Evolutionary conservation across 192 early-diverging fungal species (phyloP).

Genomic region (Umbelopsis ramanniana): DNA sequence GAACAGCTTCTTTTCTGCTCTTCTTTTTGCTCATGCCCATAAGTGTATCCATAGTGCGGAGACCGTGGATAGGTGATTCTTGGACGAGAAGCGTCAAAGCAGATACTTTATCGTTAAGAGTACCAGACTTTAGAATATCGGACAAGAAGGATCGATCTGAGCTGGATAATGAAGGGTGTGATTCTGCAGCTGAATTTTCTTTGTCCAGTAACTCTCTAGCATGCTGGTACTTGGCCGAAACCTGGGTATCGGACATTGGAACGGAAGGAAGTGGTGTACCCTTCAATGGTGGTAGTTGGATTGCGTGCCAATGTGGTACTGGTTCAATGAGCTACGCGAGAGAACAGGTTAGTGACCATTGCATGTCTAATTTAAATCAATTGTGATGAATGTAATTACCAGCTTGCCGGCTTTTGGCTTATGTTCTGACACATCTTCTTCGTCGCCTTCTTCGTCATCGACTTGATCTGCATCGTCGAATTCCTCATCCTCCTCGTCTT

Average conservation of each 20-base stretch:
- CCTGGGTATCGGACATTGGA: conserved; percentile 10
- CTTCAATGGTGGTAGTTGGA: conserved; percentile 20
- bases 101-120: conserved; percentile 90
- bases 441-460: conserved; percentile 25
- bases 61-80: conserved; percentile 87
- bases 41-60: conserved; percentile 72
- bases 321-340: conserved; percentile 34
- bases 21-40: conserved; percentile 91
- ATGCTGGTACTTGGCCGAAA: conserved; percentile 31
- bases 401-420: background rate
- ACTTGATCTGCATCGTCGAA: conserved; percentile 28
- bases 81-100: conserved; percentile 92
- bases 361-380: background rate
- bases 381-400: background rate
- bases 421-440: conserved; percentile 12
- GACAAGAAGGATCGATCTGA: conserved; percentile 87
- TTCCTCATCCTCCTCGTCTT: conserved; percentile 30
- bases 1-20: conserved; percentile 81
- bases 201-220: conserved; percentile 67
- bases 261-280: background rate
- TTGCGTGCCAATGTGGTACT: conserved; percentile 37
- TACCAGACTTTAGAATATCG: conserved; percentile 90
- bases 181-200: conserved; percentile 66
- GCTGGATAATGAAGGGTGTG: conserved; percentile 61
- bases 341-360: background rate